phyloP scores from a whole-genome alignment of 169 alveolate genomes.

The Plasmodium cynomolgi region DNA sequence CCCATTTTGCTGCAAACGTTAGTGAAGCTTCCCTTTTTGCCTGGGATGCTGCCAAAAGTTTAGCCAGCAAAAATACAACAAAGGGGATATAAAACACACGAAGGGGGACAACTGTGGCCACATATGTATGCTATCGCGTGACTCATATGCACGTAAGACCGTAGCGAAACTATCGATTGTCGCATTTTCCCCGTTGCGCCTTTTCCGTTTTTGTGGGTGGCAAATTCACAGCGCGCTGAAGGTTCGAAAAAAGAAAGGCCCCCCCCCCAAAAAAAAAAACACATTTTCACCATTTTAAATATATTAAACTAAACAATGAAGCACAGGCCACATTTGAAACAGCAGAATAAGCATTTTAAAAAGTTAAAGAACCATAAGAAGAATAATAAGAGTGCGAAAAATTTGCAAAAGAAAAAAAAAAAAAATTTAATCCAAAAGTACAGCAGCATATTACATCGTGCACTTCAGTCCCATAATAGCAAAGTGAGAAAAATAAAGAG shows the following conservation, averaged over 20 bases:
- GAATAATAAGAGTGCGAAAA: constrained; percentile 22
- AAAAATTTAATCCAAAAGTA: constrained; percentile 25
- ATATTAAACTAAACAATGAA: constrained; percentile 31
- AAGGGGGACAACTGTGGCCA: not conserved
- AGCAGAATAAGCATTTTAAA: constrained; percentile 52
- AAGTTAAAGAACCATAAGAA: constrained; percentile 36
- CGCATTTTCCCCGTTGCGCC: not conserved
- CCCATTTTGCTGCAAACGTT: not conserved
- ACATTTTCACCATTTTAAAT: not conserved
- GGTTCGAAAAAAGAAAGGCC: not conserved
- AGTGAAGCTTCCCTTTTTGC: not conserved
- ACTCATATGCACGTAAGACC: not conserved
- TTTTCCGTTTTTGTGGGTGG: not conserved
- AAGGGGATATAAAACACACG: not conserved
- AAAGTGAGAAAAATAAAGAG: constrained; percentile 27
- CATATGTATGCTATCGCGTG: not conserved
- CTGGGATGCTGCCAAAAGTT: not conserved
- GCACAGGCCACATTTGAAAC: constrained; percentile 63
- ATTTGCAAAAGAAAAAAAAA: constrained; percentile 18
- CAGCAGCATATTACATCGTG: constrained; percentile 27
- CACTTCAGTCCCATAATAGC: constrained; percentile 26
- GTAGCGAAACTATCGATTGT: not conserved
- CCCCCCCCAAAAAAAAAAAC: not conserved
- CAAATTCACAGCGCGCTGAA: not conserved
- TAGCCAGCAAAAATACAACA: not conserved